These are phyloP conservation scores for Prunus mume DNA, from an alignment of 306 rosid species.

Conservation along the genomic window DNA sequence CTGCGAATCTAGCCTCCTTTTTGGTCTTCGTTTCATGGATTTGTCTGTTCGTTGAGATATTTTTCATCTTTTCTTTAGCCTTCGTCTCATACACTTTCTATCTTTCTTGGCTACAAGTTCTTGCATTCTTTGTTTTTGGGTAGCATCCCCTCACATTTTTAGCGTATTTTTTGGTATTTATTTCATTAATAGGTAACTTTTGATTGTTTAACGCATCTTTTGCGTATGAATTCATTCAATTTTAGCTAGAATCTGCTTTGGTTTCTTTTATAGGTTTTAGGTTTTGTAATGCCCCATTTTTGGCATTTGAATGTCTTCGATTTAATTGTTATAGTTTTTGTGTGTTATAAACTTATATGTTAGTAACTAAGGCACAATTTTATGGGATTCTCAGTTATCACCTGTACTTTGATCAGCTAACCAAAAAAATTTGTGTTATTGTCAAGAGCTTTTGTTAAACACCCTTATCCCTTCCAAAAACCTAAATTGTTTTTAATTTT, in stretches of 20 bases:
- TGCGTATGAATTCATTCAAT: not conserved
- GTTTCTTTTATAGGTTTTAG: not conserved
- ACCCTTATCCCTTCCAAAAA: not conserved
- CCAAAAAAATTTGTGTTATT: not conserved
- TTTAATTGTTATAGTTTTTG: not conserved
- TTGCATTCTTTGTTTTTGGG: too few relatives aligned
- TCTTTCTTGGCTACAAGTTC: too few relatives aligned
- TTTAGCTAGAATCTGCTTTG: not conserved
- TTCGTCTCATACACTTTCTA: too few relatives aligned
- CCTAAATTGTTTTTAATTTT: not conserved
- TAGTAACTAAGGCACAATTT: not conserved
- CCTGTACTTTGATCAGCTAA: not conserved
- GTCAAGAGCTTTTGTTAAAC: not conserved
- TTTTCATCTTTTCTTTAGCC: too few relatives aligned
- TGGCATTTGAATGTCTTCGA: not conserved
- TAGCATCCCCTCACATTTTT: too few relatives aligned
- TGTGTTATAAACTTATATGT: not conserved
- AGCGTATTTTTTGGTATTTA: too few relatives aligned
- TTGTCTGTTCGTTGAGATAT: too few relatives aligned
- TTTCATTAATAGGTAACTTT: too few relatives aligned
- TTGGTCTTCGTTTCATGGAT: too few relatives aligned
- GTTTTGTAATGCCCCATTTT: not conserved
- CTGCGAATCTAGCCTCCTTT: too few relatives aligned
- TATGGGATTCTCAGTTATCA: not conserved
- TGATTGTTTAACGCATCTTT: too few relatives aligned